Evolutionary conservation across 1,284 basidiomycete genomes (phyloP).

Genomic region (Microbotryum silenes-acaulis): DNA sequence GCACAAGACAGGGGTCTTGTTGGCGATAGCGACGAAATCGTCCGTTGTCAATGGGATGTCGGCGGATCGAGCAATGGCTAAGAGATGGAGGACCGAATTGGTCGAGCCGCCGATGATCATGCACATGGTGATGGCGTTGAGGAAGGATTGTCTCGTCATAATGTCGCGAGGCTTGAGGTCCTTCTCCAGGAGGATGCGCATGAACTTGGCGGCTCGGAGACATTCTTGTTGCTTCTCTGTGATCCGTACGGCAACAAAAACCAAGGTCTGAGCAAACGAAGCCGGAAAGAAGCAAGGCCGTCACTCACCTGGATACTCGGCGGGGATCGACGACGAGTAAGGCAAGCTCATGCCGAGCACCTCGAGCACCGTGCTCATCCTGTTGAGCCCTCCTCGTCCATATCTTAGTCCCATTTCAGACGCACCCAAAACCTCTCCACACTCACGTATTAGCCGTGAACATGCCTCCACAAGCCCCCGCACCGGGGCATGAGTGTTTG

Average conservation of each 20-base stretch:
- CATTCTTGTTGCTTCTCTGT: constrained; percentile 73
- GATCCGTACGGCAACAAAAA: not conserved
- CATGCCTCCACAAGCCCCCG: constrained; percentile 13
- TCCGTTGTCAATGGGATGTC: constrained; percentile 43
- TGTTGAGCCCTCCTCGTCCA: too few relatives aligned
- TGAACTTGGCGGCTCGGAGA: constrained; percentile 65
- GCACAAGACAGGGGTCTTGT: constrained; percentile 43
- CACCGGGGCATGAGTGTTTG: constrained; percentile 12
- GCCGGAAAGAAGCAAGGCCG: not conserved
- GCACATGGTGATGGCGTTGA: constrained; percentile 45
- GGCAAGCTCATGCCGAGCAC: constrained; percentile 83
- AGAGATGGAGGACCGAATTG: constrained; percentile 45
- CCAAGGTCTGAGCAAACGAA: not conserved
- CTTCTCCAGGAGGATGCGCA: constrained; percentile 65
- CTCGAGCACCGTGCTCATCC: constrained; percentile 55
- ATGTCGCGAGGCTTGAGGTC: constrained; percentile 42
- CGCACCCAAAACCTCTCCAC: constrained; percentile 15
- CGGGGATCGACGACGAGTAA: constrained; percentile 74
- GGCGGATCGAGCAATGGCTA: constrained; percentile 44
- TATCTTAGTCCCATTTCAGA: too few relatives aligned
- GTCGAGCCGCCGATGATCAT: constrained; percentile 46
- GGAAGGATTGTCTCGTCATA: constrained; percentile 43
- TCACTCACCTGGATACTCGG: constrained; percentile 50
- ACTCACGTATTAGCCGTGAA: constrained; percentile 59
- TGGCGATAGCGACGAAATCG: constrained; percentile 43